phyloP scores from a whole-genome alignment of 1,284 basidiomycete species.

The Serendipita sp. region DNA sequence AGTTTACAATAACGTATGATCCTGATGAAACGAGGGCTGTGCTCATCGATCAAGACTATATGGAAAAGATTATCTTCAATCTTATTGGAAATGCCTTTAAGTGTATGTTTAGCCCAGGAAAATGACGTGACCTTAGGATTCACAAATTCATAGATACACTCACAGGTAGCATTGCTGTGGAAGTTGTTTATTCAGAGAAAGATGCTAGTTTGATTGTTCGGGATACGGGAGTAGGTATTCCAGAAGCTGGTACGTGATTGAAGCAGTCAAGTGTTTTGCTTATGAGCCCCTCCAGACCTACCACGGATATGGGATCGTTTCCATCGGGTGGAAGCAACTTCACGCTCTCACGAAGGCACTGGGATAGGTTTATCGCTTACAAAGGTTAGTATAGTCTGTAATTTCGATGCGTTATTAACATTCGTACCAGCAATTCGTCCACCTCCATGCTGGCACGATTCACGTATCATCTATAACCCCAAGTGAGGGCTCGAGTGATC shows the following conservation, averaged over 20 bases:
- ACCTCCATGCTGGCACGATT: slow-evolving; percentile 19
- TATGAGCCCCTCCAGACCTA: no score
- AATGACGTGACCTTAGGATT: neutral
- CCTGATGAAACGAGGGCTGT: slow-evolving; percentile 11
- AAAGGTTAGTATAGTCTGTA: slow-evolving; percentile 6
- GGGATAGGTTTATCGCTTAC: slow-evolving; percentile 23
- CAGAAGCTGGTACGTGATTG: slow-evolving; percentile 11
- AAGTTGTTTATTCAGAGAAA: slow-evolving; percentile 12
- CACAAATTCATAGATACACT: slow-evolving; percentile 15
- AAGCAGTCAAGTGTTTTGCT: no score
- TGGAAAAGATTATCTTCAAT: slow-evolving; percentile 23
- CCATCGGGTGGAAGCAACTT: slow-evolving; percentile 19
- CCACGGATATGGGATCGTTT: slow-evolving; percentile 20
- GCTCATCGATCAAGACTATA: slow-evolving; percentile 20
- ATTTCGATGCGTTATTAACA: neutral
- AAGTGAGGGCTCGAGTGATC: slow-evolving; percentile 13
- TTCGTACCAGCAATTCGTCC: slow-evolving; percentile 18
- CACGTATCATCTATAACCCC: slow-evolving; percentile 15
- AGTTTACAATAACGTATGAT: slow-evolving; percentile 18
- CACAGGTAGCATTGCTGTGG: slow-evolving; percentile 16
- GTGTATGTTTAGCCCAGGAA: slow-evolving; percentile 13
- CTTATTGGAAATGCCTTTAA: slow-evolving; percentile 23
- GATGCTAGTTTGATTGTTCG: slow-evolving; percentile 16
- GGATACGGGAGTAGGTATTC: slow-evolving; percentile 21
- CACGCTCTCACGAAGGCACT: slow-evolving; percentile 21